Evolutionary conservation across 1,284 basidiomycete species (phyloP).

Genomic region (Ustilago lituana): DNA sequence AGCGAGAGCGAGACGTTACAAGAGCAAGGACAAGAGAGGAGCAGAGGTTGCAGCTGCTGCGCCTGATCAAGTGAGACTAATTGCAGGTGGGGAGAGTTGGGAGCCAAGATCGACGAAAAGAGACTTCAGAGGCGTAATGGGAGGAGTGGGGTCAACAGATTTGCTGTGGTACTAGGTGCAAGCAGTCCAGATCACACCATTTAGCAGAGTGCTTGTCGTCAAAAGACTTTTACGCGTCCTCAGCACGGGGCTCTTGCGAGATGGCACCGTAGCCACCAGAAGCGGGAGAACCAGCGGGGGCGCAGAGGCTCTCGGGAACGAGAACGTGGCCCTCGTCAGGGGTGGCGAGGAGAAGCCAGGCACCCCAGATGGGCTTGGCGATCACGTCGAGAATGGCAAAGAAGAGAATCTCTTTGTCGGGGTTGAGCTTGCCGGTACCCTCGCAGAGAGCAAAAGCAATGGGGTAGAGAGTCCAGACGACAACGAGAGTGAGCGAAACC

Average conservation of each 20-base stretch:
- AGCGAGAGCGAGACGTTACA: background rate
- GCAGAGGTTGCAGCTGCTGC: no score
- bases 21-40: background rate
- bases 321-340: constrained; percentile 59
- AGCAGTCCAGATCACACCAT: no score
- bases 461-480: constrained; percentile 56
- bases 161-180: no score
- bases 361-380: constrained; percentile 59
- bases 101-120: no score
- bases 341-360: constrained; percentile 50
- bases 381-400: constrained; percentile 59
- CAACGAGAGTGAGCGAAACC: constrained; percentile 53
- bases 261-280: constrained; percentile 55
- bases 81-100: no score
- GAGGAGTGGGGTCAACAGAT: no score
- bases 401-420: constrained; percentile 55
- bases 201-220: no score
- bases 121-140: no score
- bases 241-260: constrained; percentile 50
- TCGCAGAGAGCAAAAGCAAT: constrained; percentile 55
- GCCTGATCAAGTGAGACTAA: no score
- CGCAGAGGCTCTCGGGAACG: constrained; percentile 49
- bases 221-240: constrained; percentile 47
- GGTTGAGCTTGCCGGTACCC: constrained; percentile 51
- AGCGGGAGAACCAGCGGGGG: constrained; percentile 42